These are phyloP conservation scores for Leishmania lainsoni DNA, from an alignment of 208 protist species.

Conservation along the genomic window DNA sequence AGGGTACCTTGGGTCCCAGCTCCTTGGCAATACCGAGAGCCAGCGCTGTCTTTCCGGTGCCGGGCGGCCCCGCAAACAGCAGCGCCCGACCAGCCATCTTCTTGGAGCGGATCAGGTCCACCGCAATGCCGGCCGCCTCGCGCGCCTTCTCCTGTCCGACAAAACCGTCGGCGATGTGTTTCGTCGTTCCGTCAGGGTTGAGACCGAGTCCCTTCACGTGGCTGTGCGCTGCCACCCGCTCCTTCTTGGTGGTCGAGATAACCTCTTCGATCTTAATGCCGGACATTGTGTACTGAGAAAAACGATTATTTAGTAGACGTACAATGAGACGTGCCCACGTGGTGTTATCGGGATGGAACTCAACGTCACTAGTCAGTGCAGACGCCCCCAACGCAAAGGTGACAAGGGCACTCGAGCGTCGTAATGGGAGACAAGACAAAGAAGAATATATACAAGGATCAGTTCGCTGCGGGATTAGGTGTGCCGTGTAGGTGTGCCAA, in stretches of 20 bases:
- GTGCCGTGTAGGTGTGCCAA: neutral
- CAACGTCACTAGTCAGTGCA: neutral
- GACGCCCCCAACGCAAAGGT: neutral
- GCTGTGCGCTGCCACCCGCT: slow-evolving; percentile 98
- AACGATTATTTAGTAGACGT: neutral
- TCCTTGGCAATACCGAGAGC: slow-evolving; percentile 98
- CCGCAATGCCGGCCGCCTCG: slow-evolving; percentile 98
- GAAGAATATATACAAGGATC: neutral
- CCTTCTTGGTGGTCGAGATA: slow-evolving; percentile 94
- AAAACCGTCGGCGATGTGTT: slow-evolving; percentile 92
- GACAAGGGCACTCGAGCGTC: neutral
- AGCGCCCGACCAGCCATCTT: slow-evolving; percentile 99
- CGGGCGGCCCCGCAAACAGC: slow-evolving; percentile 99
- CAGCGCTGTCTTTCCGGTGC: slow-evolving; percentile 98
- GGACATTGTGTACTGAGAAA: slow-evolving; percentile 53
- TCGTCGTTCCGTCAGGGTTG: slow-evolving; percentile 89
- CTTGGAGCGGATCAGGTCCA: slow-evolving; percentile 99
- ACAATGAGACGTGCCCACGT: neutral
- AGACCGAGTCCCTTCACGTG: slow-evolving; percentile 99
- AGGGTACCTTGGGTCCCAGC: slow-evolving; percentile 99
- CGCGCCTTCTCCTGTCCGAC: slow-evolving; percentile 98
- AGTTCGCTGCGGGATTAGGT: neutral
- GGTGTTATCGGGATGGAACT: neutral
- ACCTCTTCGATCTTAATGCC: slow-evolving; percentile 97
- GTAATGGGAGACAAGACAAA: neutral